Evolutionary conservation across 768 basidiomycete species (phyloP), one percentile per base, ranked within the genome.

Genomic region (Termitomyces heimii): DNA sequence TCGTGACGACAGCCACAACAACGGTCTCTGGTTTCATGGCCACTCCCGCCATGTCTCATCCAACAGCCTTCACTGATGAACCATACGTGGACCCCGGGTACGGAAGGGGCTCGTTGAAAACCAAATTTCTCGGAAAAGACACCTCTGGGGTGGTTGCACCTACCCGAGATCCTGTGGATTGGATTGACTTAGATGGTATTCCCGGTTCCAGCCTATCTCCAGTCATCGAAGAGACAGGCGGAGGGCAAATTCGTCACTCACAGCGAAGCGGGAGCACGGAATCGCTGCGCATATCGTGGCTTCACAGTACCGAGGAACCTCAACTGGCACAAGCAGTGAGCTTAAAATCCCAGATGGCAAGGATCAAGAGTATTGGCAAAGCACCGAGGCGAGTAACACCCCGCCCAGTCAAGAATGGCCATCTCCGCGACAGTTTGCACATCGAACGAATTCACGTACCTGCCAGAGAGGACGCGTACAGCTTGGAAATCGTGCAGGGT

Each of bases 361-460:
- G 72, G 52, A 70, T 78, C 55, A 78, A 73, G 68, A 77, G 69
- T 54, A 66, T 75, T 35, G 77, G 78, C 3, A 73, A 60, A 43
- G 75, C 67, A 43, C 74, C 75, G 2, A 67, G 66, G 53, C 68
- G 67, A 55, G 61, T 43, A 2, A 76, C 73, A 28, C 78, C 74
- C 7, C 60, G 64, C 8, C 71, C 73, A 20, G 66, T 67, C 7
- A 67, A 42, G 12, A 57, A 61, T n/a, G 58, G 58, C 12, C 60
- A 62, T 51, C 48, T 63, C n/a, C 65, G 67, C n/a, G 66, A 58
- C 5, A 73, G 74, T 60, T 58, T 73, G 54, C 68, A 73, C 56
- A 67, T 77, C 16, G 65, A 68, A 55, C 70, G 66, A 32, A 68
- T 71, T 53, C 63, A 69, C 59, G 70, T 70, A 55, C 70, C 70